Evolutionary conservation across 2,329 filamentous ascomycete genomes (phyloP).

Genomic region (Aureobasidium pullulans): DNA sequence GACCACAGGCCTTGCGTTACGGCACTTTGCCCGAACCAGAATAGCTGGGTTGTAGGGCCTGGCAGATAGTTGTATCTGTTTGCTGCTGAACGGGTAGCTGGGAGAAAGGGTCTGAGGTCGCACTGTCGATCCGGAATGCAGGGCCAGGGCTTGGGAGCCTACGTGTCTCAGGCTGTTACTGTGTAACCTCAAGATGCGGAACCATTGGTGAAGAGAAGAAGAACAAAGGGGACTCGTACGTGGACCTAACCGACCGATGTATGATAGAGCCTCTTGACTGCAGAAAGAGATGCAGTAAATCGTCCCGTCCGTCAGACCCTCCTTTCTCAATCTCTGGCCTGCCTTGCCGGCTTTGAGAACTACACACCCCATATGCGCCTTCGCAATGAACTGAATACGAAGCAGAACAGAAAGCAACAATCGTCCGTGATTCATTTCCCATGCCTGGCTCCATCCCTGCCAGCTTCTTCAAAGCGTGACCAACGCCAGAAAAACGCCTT

Average conservation of each 20-base stretch:
- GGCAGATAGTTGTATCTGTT: neutral
- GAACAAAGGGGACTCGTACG: neutral
- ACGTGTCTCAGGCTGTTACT: neutral
- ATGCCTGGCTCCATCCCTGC: neutral
- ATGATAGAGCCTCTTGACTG: neutral
- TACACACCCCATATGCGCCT: neutral
- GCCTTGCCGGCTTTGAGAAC: neutral
- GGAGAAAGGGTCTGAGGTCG: neutral
- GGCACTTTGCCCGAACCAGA: neutral
- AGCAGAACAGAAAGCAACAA: neutral
- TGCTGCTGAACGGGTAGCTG: neutral
- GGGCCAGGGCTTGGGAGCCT: neutral
- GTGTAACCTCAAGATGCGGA: neutral
- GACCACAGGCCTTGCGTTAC: neutral
- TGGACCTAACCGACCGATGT: neutral
- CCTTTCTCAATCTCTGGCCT: neutral
- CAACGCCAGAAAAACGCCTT: neutral
- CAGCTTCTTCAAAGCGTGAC: neutral
- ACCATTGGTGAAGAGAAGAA: neutral
- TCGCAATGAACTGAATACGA: neutral
- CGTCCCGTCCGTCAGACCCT: neutral
- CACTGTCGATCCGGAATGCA: neutral
- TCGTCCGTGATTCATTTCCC: neutral
- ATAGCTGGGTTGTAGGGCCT: neutral
- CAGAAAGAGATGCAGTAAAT: neutral